Evolutionary conservation across 1,139 yeast species (phyloP), one percentile per base, ranked within the genome.

Genomic region (Geotrichum citri-aurantii): DNA sequence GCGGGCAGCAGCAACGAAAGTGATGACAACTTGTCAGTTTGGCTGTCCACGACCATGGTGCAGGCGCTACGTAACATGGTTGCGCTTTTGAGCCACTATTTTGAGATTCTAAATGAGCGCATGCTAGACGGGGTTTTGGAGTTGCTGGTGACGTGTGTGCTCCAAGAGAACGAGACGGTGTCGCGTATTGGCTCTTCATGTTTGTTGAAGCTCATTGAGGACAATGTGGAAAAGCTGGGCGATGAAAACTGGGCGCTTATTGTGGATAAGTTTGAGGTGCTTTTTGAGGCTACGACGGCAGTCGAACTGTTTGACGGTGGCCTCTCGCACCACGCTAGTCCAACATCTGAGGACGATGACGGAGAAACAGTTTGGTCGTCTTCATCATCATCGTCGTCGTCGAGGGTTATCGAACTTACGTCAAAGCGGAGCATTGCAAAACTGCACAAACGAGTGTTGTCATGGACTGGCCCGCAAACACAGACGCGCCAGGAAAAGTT

Each of bases 141-240:
- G 48, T 78, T 95, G 59, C 74, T 95, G 58, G 85, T 85, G 2
- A 85, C 93, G 8, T 95, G 99, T 73, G 89, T 93, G 56, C 90
- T 97, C 68, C 99, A 93, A 73, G 97, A 92, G 67, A 93, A 93
- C 71, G 99, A 93, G 68, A 91, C 98, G 0, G 92, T 95, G 66
- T 95, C 98, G 0, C 81, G 96, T 67, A 91, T 92, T 65, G 99
- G 99, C 23, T 83, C 95, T 67, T 84, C 93, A 11, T 92, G 99
- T 71, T 79, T 93, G 61, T 86, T 87, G 63, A 88, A 86, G 62
- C 77, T 93, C 63, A 79, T 93, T 61, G 75, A 85, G 33, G 88
- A 88, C 63, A 95, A 93, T 71, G 82, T 86, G 62, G 69, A 73
- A n/a, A 83, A 81, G 67, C 88, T 93, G 67, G 71, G 74, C 27